These are phyloP conservation scores for Draba incana DNA, from an alignment of 345 rosid species.

Conservation along the genomic window DNA sequence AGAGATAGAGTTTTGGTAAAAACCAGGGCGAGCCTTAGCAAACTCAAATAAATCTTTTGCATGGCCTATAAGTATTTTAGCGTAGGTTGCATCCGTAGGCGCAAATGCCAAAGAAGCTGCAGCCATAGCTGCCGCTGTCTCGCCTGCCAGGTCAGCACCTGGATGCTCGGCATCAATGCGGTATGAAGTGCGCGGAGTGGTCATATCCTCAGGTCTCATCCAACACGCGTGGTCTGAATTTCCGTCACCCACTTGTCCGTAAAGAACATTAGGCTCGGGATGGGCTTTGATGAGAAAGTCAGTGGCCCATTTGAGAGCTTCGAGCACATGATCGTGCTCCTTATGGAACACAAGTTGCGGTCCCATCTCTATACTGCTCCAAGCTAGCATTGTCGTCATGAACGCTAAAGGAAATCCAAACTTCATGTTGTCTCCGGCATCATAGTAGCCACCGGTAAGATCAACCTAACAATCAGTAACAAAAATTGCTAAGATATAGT, in stretches of 20 bases:
- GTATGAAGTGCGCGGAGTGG: constrained; percentile 53
- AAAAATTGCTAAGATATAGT: neutral
- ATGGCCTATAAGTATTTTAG: constrained; percentile 52
- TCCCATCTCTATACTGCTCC: constrained; percentile 66
- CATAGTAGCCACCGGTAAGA: constrained; percentile 73
- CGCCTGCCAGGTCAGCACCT: constrained; percentile 72
- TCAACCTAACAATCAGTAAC: constrained; percentile 43
- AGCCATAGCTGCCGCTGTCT: constrained; percentile 73
- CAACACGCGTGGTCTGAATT: constrained; percentile 65
- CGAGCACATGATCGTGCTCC: constrained; percentile 50
- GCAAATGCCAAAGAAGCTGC: constrained; percentile 63
- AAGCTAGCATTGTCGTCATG: constrained; percentile 66
- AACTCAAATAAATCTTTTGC: constrained; percentile 57
- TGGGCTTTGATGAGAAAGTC: constrained; percentile 74
- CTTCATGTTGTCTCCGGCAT: constrained; percentile 78
- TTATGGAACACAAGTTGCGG: constrained; percentile 34
- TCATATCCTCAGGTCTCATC: constrained; percentile 82
- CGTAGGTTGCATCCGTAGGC: constrained; percentile 36
- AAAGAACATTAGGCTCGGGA: constrained; percentile 51
- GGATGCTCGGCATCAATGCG: constrained; percentile 52
- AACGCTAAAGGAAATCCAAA: constrained; percentile 81
- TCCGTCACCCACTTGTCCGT: constrained; percentile 64
- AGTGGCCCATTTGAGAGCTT: constrained; percentile 70
- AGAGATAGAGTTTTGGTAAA: constrained; percentile 46
- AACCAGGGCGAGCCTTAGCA: constrained; percentile 39